A percentile compares a stretch with the other conserved stretches of the same genome.
phyloP scores from a whole-genome alignment of 2,329 filamentous ascomycete species.

The Leptographium flavum region DNA sequence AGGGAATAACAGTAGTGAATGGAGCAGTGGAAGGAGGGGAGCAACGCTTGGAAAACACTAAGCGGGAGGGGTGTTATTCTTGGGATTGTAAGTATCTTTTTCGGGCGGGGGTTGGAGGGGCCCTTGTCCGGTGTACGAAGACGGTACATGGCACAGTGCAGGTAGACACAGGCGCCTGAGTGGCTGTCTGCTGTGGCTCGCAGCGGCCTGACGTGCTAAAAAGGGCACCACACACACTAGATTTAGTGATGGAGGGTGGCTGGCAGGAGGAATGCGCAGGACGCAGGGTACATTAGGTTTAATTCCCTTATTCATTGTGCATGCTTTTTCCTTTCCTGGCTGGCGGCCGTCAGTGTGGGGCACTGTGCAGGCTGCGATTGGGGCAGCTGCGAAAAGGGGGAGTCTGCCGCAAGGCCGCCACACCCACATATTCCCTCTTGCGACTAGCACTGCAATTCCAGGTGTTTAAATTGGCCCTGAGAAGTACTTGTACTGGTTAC shows the following conservation, averaged over 20 bases:
- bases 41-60: slow-evolving; percentile 2
- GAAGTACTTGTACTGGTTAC: slow-evolving; percentile 10
- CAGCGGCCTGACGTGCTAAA: not conserved
- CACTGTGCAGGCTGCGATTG: slow-evolving; percentile 1
- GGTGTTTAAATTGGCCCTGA: slow-evolving; percentile 11
- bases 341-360: not conserved
- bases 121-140: not conserved
- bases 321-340: not conserved
- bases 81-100: slow-evolving; percentile 8
- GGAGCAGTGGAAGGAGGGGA: slow-evolving; percentile 7
- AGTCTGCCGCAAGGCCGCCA: slow-evolving; percentile 2
- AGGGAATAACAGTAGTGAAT: slow-evolving; percentile 10
- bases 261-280: too few species aligned
- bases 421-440: slow-evolving; percentile 5
- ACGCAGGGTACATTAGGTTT: too few species aligned
- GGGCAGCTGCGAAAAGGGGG: slow-evolving; percentile 1
- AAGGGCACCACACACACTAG: not conserved
- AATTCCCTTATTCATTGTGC: too few species aligned
- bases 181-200: not conserved
- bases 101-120: slow-evolving; percentile 11
- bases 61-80: slow-evolving; percentile 11
- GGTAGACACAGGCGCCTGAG: not conserved
- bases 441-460: slow-evolving; percentile 11
- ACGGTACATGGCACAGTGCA: not conserved
- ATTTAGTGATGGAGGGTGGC: not conserved